Evolutionary conservation across 1,139 yeast genomes (phyloP), one percentile per base, ranked within the genome.

Genomic region (Candida frijolesensis): DNA sequence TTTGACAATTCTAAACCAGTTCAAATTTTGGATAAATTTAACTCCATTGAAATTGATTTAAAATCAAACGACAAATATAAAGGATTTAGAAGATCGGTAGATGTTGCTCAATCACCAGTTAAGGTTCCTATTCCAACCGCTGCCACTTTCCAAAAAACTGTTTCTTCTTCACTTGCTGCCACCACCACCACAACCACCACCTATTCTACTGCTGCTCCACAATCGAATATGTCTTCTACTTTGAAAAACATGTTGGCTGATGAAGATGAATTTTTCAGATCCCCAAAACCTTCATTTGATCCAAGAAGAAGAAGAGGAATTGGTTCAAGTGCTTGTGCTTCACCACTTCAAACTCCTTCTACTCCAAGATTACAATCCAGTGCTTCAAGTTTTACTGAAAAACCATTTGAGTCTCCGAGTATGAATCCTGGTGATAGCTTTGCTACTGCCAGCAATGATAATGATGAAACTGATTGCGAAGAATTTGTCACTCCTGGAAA

Each of bases 1-100:
- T 50, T 42, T 40, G 50, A 47, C 37, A 48, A 38, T 34, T 51
- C 57, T 10, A 58, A 50, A 51, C 51, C 55, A 37, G 52, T 56
- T 25, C 37, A 42, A 39, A 32, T 51, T 14, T 51, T 54, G 46
- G 56, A 54, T 42, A 46, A 48, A 22, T 40, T 43, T 18, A 57
- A 52, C 38, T 54, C 57, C 10, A 54, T 60, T 51, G 56, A 61
- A 53, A 54, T 67, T 58, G 61, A 64, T 50, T 61, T 68, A 33
- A 55, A 61, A 40, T 60, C 64, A 18, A 72, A 72, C 55, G 74
- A 69, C 34, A 76, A 74, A 55, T 76, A 76, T 59, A 68, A 63
- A 53, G 80, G 80, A 0, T 76, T 76, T 62, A 74, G 81, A 67
- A 71, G 80, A 64, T 67, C 70, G 48, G 64, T 64, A 6, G 62